Evolutionary conservation across 495 filamentous ascomycete genomes (phyloP).

Genomic region (Acidomyces sp.): DNA sequence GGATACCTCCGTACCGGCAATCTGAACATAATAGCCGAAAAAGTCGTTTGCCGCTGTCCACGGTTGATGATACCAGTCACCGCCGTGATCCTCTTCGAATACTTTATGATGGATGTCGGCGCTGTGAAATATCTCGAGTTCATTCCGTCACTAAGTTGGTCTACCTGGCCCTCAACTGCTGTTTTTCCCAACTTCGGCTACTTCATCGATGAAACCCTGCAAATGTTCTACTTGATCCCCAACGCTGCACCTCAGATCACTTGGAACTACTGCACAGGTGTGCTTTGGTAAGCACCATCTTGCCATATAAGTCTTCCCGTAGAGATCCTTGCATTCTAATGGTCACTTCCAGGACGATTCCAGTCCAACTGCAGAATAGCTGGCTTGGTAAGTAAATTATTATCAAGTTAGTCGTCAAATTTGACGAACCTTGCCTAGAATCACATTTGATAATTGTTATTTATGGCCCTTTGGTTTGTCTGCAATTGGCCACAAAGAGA

Average conservation of each 20-base stretch:
- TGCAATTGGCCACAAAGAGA: no score
- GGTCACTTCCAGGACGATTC: no score
- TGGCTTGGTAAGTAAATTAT: no score
- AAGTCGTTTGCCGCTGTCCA: constrained; percentile 28
- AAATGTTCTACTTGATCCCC: constrained; percentile 33
- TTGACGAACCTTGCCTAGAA: no score
- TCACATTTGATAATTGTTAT: no score
- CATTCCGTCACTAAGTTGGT: constrained; percentile 33
- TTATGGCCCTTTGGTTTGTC: no score
- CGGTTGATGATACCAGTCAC: constrained; percentile 31
- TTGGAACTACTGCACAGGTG: constrained; percentile 34
- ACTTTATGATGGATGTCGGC: constrained; percentile 34
- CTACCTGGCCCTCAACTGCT: constrained; percentile 31
- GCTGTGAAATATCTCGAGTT: constrained; percentile 31
- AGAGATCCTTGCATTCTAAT: no score
- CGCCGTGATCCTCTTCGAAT: constrained; percentile 28
- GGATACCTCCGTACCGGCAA: constrained; percentile 29
- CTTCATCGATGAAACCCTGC: constrained; percentile 29
- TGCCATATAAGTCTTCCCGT: constrained; percentile 32
- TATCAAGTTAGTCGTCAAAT: no score
- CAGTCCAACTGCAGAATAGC: constrained; percentile 29
- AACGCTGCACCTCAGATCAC: constrained; percentile 34
- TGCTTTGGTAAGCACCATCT: no score
- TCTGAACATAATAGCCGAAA: constrained; percentile 29
- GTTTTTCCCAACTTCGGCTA: constrained; percentile 25